Evolutionary conservation across 176 grass and related monocot genomes (phyloP).

Genomic region (Paspalum vaginatum): DNA sequence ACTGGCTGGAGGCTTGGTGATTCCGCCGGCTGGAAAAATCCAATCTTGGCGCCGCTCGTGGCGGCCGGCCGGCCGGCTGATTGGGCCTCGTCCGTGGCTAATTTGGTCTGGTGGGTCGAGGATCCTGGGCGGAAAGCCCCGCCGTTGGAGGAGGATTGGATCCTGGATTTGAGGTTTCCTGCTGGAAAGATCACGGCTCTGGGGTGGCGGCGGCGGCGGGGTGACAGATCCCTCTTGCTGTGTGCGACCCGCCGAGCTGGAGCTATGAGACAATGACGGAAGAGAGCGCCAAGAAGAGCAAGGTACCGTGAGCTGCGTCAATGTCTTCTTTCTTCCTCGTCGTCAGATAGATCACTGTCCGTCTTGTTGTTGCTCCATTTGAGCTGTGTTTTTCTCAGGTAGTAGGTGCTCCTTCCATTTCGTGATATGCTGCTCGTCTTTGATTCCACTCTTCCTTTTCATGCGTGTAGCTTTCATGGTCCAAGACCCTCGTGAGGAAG

Average conservation of each 20-base stretch:
- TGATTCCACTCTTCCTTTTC: not conserved
- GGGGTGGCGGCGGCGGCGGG: not conserved
- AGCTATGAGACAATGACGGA: slow-evolving; percentile 79
- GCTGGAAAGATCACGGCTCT: not conserved
- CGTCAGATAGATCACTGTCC: not conserved
- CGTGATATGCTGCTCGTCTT: slow-evolving; percentile 9
- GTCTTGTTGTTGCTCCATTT: slow-evolving; percentile 17
- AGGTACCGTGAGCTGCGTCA: slow-evolving; percentile 42
- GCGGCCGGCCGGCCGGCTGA: not conserved
- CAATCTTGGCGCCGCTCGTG: slow-evolving; percentile 27
- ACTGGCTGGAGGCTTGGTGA: slow-evolving; percentile 18
- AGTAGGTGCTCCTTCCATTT: slow-evolving; percentile 38
- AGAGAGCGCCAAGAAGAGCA: slow-evolving; percentile 73
- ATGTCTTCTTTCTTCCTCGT: not conserved
- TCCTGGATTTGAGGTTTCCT: slow-evolving; percentile 32
- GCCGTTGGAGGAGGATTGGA: not conserved
- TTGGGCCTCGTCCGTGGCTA: slow-evolving; percentile 1
- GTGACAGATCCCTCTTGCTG: slow-evolving; percentile 37
- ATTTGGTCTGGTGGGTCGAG: slow-evolving; percentile 26
- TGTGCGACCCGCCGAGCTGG: slow-evolving; percentile 34
- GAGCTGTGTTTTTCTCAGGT: slow-evolving; percentile 33
- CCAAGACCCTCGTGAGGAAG: slow-evolving; percentile 82
- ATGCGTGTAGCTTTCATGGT: slow-evolving; percentile 82
- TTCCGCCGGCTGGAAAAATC: slow-evolving; percentile 22
- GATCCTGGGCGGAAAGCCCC: not conserved